These are phyloP conservation scores for Quercus tomentella DNA, from an alignment of 331 rosid genomes.

Conservation along the genomic window DNA sequence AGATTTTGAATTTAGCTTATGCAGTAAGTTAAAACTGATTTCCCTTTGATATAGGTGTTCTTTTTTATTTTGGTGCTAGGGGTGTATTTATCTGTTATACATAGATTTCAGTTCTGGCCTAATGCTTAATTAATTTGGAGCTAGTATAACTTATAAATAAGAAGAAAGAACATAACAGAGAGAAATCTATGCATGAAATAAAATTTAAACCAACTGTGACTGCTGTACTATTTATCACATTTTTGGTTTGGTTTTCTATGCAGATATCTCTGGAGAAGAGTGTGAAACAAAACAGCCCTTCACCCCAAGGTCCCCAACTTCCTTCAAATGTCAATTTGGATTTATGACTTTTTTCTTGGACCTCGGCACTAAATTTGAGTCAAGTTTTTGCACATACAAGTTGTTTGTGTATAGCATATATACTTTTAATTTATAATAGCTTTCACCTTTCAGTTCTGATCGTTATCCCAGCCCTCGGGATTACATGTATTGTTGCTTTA, in stretches of 20 bases:
- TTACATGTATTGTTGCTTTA: background rate
- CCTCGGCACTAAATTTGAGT: background rate
- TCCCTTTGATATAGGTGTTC: background rate
- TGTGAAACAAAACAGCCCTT: slow-evolving; percentile 35
- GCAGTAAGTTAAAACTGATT: background rate
- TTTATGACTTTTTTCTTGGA: background rate
- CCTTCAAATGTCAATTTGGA: slow-evolving; percentile 24
- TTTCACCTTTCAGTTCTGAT: background rate
- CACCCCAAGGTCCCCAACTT: slow-evolving; percentile 22
- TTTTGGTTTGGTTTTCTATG: slow-evolving; percentile 19
- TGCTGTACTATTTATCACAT: background rate
- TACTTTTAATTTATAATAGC: background rate
- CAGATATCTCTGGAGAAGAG: slow-evolving; percentile 78
- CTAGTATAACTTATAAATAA: background rate
- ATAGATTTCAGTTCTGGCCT: background rate
- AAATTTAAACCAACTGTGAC: background rate
- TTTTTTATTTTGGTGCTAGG: background rate
- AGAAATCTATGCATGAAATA: background rate
- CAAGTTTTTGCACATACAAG: slow-evolving; percentile 8
- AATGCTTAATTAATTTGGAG: background rate
- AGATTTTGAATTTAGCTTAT: background rate
- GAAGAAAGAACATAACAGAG: background rate
- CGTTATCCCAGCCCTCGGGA: background rate
- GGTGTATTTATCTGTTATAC: background rate
- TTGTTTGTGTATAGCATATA: slow-evolving; percentile 6